Evolutionary conservation across 164 flowering plant species (phyloP).

Genomic region (Dillenia turbinata): DNA sequence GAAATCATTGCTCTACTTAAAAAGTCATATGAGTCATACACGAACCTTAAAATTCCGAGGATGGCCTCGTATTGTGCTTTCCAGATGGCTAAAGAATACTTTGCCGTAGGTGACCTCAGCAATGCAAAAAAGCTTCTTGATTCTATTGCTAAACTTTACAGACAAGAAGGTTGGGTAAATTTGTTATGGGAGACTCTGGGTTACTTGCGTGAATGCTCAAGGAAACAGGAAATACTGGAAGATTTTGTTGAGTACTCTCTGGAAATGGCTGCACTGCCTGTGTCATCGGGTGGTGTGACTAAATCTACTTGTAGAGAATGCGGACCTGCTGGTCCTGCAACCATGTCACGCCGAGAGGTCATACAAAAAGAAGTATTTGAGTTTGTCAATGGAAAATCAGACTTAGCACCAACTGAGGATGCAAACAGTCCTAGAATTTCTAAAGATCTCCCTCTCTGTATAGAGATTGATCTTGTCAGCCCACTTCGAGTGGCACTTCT

Average conservation of each 20-base stretch:
- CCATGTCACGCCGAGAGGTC: constrained; percentile 45
- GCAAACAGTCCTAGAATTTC: constrained; percentile 25
- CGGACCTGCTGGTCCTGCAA: constrained; percentile 79
- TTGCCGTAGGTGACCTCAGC: constrained; percentile 41
- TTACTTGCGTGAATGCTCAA: constrained; percentile 82
- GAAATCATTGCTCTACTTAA: constrained; percentile 89
- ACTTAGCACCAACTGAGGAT: constrained; percentile 22
- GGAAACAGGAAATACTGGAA: constrained; percentile 42
- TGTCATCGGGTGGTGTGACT: constrained; percentile 25
- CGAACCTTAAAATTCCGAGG: constrained; percentile 48
- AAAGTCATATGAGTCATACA: constrained; percentile 65
- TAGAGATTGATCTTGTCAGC: constrained; percentile 93
- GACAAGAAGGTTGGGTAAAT: constrained; percentile 87
- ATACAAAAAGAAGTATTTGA: constrained; percentile 70
- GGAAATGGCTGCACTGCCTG: constrained; percentile 96
- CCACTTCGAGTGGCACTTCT: constrained; percentile 84
- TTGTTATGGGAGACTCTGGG: constrained; percentile 92
- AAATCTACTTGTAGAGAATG: constrained; percentile 32
- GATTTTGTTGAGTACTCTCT: constrained; percentile 88
- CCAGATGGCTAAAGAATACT: constrained; percentile 80
- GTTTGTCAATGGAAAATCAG: constrained; percentile 45
- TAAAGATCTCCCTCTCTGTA: constrained; percentile 55
- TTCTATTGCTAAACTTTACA: constrained; percentile 52
- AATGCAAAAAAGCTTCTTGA: constrained; percentile 72
- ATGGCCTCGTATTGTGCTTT: constrained; percentile 68